These are phyloP conservation scores for Pseudocohnilembus persalinus DNA, from an alignment of 169 alveolate species.

Conservation along the genomic window DNA sequence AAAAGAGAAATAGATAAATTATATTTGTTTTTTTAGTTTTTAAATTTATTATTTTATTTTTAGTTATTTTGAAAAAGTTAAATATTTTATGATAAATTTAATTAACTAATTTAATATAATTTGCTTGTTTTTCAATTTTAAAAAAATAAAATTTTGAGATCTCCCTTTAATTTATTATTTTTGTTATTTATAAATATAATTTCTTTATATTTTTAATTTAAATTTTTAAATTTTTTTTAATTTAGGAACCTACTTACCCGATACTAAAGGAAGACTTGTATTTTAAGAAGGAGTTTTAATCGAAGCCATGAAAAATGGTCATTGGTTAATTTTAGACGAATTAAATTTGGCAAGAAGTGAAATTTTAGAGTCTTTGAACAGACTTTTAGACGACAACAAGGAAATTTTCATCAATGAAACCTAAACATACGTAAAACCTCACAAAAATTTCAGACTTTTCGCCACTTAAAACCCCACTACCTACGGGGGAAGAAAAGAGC, in stretches of 20 bases:
- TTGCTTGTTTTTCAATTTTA: too few species aligned
- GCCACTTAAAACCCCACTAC: conserved; percentile 99
- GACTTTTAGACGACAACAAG: conserved; percentile 98
- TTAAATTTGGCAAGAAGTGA: conserved; percentile 98
- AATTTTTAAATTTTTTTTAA: too few species aligned
- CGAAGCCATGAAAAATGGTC: conserved; percentile 97
- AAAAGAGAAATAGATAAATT: too few species aligned
- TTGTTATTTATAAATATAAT: too few species aligned
- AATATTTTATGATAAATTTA: too few species aligned
- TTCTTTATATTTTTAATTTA: too few species aligned
- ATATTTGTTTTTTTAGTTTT: too few species aligned
- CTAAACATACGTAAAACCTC: conserved; percentile 94
- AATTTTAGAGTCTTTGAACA: conserved; percentile 97
- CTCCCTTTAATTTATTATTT: too few species aligned
- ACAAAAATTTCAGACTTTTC: conserved; percentile 96
- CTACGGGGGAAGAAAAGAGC: conserved; percentile 99
- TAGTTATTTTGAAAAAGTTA: too few species aligned
- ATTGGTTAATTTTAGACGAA: conserved; percentile 99
- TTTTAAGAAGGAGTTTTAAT: conserved; percentile 98
- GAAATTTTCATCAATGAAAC: conserved; percentile 98
- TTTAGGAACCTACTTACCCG: conserved; percentile 98
- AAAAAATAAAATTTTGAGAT: too few species aligned
- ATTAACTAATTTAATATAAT: too few species aligned
- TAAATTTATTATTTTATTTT: too few species aligned
- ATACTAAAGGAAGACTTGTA: conserved; percentile 87